Evolutionary conservation across 352 stramenopile genomes (phyloP), one percentile per base, ranked within the genome.

Genomic region (Phytopythium helicoides): DNA sequence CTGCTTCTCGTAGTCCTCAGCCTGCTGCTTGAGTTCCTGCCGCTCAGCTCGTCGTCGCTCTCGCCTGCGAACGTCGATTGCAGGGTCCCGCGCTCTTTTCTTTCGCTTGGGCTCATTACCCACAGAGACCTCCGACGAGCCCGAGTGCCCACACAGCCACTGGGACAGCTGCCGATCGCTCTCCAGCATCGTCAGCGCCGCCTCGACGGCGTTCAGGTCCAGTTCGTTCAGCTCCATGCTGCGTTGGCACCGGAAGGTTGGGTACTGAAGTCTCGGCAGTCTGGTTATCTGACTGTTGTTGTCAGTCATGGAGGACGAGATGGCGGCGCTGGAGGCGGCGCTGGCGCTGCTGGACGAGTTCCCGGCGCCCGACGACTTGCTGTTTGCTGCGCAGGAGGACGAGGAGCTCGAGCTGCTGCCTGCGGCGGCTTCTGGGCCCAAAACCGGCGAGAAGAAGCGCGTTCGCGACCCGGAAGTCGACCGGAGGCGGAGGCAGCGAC

Each of bases 161-260:
- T n/a, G n/a, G n/a, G n/a, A n/a, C n/a, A 33, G 28, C 28, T 33
- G 28, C 28, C 9, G 25, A 10, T 33, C 40, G 40, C 26, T 25
- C 14, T 49, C 42, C 26, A 49, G 42, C 42, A 49, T 34, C 16
- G 42, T 25, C 15, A 49, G 42, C 42, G 42, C 42, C 25, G 42
- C 42, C 42, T 49, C 42, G 23, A 49, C 42, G 14, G 25, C 42
- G 25, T 49, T 22, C 42, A 49, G 42, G 42, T 37, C 42, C 22
- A 49, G 42, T 25, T 37, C 42, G 25, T 49, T 25, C 41, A 36
- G 0, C 25, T 14, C 8, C 42, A 9, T 28, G 21, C 15, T n/a
- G n/a, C n/a, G n/a, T n/a, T n/a, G n/a, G n/a, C n/a, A n/a, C n/a
- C n/a, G 8, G 19, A 25, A 22, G 12, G n/a, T n/a, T n/a, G n/a